Evolutionary conservation across 2,329 filamentous ascomycete genomes (phyloP), one percentile per base, ranked within the genome.

Genomic region (Botrytis deweyae): DNA sequence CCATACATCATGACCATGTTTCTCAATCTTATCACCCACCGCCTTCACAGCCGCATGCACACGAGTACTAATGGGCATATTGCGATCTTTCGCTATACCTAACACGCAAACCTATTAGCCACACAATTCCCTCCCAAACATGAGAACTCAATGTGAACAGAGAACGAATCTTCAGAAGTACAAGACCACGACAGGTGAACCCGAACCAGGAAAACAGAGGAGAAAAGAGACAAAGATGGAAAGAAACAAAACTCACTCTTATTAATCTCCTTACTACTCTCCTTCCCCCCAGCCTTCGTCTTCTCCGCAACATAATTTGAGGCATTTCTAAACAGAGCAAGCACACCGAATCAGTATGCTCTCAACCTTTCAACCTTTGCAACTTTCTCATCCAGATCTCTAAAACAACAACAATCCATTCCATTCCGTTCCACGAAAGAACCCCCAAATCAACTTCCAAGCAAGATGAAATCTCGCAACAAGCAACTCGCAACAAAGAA

Each of bases 21-120:
- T 46, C n/a, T 65, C 62, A n/a, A 65, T 33, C n/a, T 65, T 65
- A 65, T 65, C 40, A 4, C 62, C 62, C 18, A 65, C 40, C 18
- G 29, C n/a, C 6, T 65, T 29, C 10, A 65, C 40, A 65, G 62
- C 62, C 0, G 62, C 62, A 22, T 42, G 16, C 9, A 42, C 40
- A 1, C 62, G 42, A 3, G n/a, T 65, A 42, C 62, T 65, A 14
- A 65, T 29, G 1, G 62, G 40, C n/a, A 42, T 42, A 44, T 42
- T 29, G 4, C 40, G 42, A 33, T 65, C 62, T 12, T 46, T 65
- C 3, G n/a, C 62, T 22, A 33, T n/a, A 14, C 18, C 62, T 46
- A 4, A 1, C n/a, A 29, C 14, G 14, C n/a, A 16, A 58, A 29
- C 12, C 49, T 14, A 18, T 58, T 33, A 33, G 52, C n/a, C 14